Evolutionary conservation across 108 stramenopile species (phyloP).

Genomic region (Pseudonitzschia multistriata): DNA sequence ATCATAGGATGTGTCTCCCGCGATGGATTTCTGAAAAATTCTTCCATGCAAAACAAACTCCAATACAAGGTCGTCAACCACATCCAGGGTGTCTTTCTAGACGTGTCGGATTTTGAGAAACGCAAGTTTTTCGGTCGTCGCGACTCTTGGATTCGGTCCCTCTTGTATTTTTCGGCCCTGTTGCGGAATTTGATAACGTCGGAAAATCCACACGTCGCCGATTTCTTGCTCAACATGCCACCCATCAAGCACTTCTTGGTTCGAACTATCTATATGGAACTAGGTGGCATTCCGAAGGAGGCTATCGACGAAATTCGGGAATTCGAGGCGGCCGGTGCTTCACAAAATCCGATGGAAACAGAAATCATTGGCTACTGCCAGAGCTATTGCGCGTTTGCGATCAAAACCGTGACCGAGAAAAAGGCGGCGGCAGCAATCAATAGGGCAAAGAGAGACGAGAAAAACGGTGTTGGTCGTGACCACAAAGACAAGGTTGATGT

Average conservation of each 20-base stretch:
- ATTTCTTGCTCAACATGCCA: conserved; percentile 25
- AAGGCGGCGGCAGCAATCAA: neutral
- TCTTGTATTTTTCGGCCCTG: conserved; percentile 26
- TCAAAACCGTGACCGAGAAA: conserved; percentile 25
- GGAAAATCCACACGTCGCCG: conserved; percentile 11
- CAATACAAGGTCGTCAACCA: conserved; percentile 37
- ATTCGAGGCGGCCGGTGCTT: neutral
- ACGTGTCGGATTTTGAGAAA: conserved; percentile 26
- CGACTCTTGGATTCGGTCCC: conserved; percentile 32
- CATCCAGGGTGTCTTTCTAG: conserved; percentile 32
- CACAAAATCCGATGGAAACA: neutral
- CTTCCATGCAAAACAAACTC: conserved; percentile 13
- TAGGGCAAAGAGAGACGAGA: neutral
- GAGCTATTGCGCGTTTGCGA: conserved; percentile 22
- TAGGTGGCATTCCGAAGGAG: conserved; percentile 12
- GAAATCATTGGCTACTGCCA: conserved; percentile 25
- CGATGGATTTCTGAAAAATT: conserved; percentile 31
- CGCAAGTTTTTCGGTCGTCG: conserved; percentile 23
- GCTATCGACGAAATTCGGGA: conserved; percentile 1
- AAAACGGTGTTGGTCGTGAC: no score
- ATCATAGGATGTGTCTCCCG: conserved; percentile 22
- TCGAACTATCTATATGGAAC: conserved; percentile 15
- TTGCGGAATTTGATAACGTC: conserved; percentile 24
- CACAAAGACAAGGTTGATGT: neutral
- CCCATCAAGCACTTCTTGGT: conserved; percentile 24